phyloP scores from a whole-genome alignment of 345 rosid genomes.

The Angophora floribunda region DNA sequence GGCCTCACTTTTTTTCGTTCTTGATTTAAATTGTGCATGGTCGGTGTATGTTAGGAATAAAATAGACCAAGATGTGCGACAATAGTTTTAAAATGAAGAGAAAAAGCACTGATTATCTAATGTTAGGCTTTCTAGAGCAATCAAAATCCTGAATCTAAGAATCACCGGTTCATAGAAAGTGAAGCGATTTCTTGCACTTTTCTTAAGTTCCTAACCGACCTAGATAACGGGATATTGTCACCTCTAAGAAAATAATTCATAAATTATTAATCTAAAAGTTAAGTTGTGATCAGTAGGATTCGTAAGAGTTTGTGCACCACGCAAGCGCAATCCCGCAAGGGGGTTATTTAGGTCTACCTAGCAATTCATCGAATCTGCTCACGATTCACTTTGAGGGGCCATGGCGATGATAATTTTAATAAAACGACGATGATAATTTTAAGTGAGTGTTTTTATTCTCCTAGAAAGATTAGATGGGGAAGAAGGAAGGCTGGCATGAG shows the following conservation, averaged over 20 bases:
- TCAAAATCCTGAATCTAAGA: not conserved
- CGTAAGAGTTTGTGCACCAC: not conserved
- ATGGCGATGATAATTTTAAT: not conserved
- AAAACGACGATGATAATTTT: not conserved
- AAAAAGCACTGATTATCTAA: not conserved
- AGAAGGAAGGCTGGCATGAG: not conserved
- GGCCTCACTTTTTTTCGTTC: not conserved
- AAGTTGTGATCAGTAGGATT: not conserved
- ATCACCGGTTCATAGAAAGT: accelerated
- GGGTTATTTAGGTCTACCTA: not conserved
- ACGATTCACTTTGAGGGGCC: not conserved
- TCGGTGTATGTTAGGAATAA: not conserved
- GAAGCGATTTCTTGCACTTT: not conserved
- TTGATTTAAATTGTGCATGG: not conserved
- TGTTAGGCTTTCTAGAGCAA: accelerated
- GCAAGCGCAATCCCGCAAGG: accelerated
- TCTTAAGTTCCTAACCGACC: not conserved
- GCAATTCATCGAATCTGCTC: not conserved
- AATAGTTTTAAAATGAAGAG: not conserved
- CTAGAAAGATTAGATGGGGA: not conserved
- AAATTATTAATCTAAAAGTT: not conserved
- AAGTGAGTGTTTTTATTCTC: not conserved
- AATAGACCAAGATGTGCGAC: not conserved
- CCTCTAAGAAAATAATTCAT: not conserved
- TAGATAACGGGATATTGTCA: not conserved